Conservation (phyloP, 495 filamentous ascomycete species). For the Talaromyces nanjingensis region DNA sequence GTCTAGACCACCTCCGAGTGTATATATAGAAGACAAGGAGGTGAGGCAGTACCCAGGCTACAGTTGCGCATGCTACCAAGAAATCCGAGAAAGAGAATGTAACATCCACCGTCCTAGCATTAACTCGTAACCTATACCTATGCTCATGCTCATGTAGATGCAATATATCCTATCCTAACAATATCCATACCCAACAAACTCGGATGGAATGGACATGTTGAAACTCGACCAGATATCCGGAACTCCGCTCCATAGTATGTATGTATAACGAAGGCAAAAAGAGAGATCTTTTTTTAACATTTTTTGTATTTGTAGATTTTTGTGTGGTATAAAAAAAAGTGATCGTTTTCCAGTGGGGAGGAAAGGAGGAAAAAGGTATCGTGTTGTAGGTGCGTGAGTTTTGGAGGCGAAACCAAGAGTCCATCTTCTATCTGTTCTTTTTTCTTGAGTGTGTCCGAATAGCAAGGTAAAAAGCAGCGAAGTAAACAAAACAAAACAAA, state of each 20-base stretch:
- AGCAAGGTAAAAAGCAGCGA: neutral
- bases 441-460: neutral
- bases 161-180: neutral
- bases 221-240: conserved; percentile 70
- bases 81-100: neutral
- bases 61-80: neutral
- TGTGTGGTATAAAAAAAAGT: conserved; percentile 10
- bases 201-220: neutral
- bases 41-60: neutral
- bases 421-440: conserved; percentile 66
- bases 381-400: conserved; percentile 12
- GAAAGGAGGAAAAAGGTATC: conserved; percentile 1
- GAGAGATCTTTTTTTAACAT: conserved; percentile 7
- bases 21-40: neutral
- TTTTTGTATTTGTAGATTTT: conserved; percentile 37
- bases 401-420: conserved; percentile 19
- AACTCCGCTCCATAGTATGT: conserved; percentile 48
- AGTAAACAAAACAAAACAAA: neutral
- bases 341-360: conserved; percentile 16
- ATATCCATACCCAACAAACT: neutral
- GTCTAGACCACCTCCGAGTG: neutral
- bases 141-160: conserved; percentile 9
- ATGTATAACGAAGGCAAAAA: neutral
- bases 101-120: neutral
- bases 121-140: neutral